phyloP scores from a whole-genome alignment of 2,329 filamentous ascomycete genomes.

The Hypoxylon sp. region DNA sequence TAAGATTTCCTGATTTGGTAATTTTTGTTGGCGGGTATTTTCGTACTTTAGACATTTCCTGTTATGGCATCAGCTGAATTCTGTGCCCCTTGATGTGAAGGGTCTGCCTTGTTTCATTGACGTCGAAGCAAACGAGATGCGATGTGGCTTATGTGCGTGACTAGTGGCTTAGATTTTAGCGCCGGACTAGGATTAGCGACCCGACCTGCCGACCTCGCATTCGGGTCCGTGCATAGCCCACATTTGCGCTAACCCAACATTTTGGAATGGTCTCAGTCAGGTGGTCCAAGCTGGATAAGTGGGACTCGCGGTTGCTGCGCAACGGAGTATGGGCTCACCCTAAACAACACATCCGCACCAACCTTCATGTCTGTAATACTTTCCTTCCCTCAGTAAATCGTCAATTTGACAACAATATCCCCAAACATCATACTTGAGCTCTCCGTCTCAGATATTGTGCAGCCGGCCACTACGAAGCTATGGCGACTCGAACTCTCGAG shows the following conservation, averaged over 20 bases:
- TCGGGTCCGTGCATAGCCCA: background rate
- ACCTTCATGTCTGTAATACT: slow-evolving; percentile 9
- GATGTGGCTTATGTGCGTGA: slow-evolving; percentile 5
- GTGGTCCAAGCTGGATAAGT: background rate
- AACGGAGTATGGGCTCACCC: background rate
- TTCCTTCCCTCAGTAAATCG: slow-evolving; percentile 2
- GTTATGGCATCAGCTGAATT: background rate
- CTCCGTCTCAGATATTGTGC: background rate
- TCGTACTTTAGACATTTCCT: background rate
- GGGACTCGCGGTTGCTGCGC: slow-evolving; percentile 5
- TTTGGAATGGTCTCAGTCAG: background rate
- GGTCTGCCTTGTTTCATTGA: slow-evolving; percentile 7
- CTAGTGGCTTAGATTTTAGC: slow-evolving; percentile 4
- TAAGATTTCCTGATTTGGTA: background rate
- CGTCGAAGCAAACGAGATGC: background rate
- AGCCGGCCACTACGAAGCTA: slow-evolving; percentile 49
- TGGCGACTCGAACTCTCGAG: slow-evolving; percentile 86
- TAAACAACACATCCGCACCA: slow-evolving; percentile 10
- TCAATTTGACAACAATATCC: slow-evolving; percentile 21
- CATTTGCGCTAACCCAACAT: background rate
- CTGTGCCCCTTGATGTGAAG: background rate
- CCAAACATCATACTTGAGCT: slow-evolving; percentile 1
- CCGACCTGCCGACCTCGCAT: background rate
- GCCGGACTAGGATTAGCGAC: too few relatives aligned
- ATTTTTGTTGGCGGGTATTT: background rate